Base-by-base conservation (phyloP, 2,329 filamentous ascomycete genomes). In the Trichophyton benhamiae region DNA sequence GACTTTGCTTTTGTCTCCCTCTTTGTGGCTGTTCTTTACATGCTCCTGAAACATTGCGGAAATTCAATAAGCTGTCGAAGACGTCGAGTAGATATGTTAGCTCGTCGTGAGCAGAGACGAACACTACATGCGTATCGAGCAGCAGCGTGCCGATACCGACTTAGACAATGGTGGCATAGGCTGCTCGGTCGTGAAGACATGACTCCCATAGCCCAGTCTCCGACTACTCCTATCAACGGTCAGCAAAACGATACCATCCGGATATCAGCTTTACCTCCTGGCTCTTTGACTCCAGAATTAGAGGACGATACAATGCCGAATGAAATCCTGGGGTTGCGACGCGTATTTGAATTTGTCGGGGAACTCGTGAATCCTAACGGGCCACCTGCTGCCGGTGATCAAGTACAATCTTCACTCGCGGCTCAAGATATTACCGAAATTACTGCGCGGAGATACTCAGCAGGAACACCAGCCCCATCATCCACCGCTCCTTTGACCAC, bases 101-200 rank as follows among this genome's bases (percentile, higher is more conserved):
- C 82, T 15, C 73, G 77, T 49, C 76, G 76, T 13, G 82, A 84
- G 71, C 81, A 84, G 69, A 76, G 81, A 58, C 73, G 76, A 33
- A 79, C 77, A 30, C 78, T 74, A 9, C 74, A 77, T 11, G 75
- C 78, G 6, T 84, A 84, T 66, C 77, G 77, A 49, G 75, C 77
- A 36, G 80, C 81, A 33, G 81, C 81, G 20, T 76, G 79, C 22
- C 72, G 77, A 33, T 79, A 81, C 55, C 74, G 76, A 46, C 78
- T 79, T 74, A 73, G 75, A 38, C 75, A 77, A 59, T 81, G 78
- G 74, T 82, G 80, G 79, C 70, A 70, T 42, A 68, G 70, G 2
- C 68, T 72, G 8, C 27, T 62, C 30, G 42, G 46, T 68, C 69
- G n/a, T 17, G 79, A 80, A 65, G 79, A 82, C 62, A 58, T 42